Evolutionary conservation across 106 monocot species (phyloP).

Genomic region (Acanthochlamys bracteata): DNA sequence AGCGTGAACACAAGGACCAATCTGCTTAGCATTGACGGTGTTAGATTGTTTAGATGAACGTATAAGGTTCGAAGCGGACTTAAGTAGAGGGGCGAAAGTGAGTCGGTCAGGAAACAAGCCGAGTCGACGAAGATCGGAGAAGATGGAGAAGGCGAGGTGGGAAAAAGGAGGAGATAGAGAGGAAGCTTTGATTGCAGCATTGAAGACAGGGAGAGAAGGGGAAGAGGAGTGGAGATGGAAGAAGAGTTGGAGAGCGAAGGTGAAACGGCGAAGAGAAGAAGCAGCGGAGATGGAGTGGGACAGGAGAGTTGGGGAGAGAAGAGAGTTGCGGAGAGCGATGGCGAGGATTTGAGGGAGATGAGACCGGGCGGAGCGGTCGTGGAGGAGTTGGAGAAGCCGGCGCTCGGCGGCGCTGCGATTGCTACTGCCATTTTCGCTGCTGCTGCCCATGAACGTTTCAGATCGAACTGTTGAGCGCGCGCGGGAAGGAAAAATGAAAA

Average conservation of each 20-base stretch:
- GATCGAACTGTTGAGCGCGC: too few species aligned
- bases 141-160: constrained; percentile 6
- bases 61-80: constrained; percentile 10
- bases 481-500: too few species aligned
- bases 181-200: constrained; percentile 6
- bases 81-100: constrained; percentile 15
- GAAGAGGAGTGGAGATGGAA: neutral
- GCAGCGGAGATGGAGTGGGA: constrained; percentile 6
- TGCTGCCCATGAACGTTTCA: neutral
- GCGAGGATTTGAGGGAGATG: constrained; percentile 14
- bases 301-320: constrained; percentile 7
- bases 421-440: neutral
- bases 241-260: constrained; percentile 1
- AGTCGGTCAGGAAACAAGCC: constrained; percentile 5
- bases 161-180: constrained; percentile 8
- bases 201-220: constrained; percentile 6
- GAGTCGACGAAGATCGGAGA: constrained; percentile 5
- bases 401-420: neutral
- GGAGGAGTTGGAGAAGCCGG: constrained; percentile 14
- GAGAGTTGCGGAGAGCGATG: constrained; percentile 10
- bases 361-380: constrained; percentile 13
- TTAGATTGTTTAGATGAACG: neutral
- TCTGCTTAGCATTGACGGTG: too few species aligned
- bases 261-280: constrained; percentile 1
- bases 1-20: constrained; percentile 9